Base-by-base conservation (phyloP, 352 stramenopile species). In the Thalassiosira hispida region DNA sequence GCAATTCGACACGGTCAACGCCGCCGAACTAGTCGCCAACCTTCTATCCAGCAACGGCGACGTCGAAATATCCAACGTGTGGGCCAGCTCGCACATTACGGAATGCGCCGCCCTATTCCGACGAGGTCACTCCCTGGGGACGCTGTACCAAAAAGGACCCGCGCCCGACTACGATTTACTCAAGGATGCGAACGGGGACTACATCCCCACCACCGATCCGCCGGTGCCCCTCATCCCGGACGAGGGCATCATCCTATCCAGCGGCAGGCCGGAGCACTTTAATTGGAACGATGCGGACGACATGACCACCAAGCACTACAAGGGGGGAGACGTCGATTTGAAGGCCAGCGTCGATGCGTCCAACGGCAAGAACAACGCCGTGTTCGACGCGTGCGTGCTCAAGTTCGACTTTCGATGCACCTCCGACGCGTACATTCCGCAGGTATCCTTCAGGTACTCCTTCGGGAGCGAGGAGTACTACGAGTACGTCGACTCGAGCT, bases 381-480 rank as follows among this genome's bases (percentile, higher is more conserved):
- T 84, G 0, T 81, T 65, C 31, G 77, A 85, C 53, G 71, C 71
- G 1, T 85, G 77, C 59, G 66, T 42, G 6, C 31, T 85, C 18
- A 11, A 73, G 23, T 85, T 85, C 23, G 40, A 81, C 64, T 85
- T 85, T 47, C 52, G 49, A 20, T 85, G 77, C 47, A 74, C 42
- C 1, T 29, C 27, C 27, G 27, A 66, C 25, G 64, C 59, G 0
- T 77, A 75, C 40, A 56, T 81, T 3, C 71, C 71, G 0, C 4
- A 22, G n/a, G 47, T 77, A 1, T 72, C 52, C 1, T 85, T 85
- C 66, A 70, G 66, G 16, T 86, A 86, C 20, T 42, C 74, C 23
- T 86, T 82, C 55, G 79, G 73, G 16, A 73, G 46, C 7, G 79
- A 86, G 38, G 79, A 86, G 55, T 86, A 86, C 22, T 83, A 80